These are phyloP conservation scores for Phialophora macrospora DNA, from an alignment of 2,329 filamentous ascomycete genomes.

Conservation along the genomic window DNA sequence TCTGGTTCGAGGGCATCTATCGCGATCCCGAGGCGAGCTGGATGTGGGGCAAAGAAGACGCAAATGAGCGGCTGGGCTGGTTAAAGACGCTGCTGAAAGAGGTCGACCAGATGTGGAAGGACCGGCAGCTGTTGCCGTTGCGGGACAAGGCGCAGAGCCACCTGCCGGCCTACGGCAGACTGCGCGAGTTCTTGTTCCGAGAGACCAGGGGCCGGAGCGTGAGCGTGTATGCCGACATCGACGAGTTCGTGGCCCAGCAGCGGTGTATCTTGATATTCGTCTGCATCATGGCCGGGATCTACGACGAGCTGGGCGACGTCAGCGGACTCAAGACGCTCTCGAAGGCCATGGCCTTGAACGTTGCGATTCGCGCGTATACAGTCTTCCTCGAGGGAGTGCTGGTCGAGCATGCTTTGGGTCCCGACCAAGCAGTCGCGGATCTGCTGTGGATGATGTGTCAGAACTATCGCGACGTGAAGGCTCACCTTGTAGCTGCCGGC, in stretches of 20 bases:
- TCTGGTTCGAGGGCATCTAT: conserved; percentile 33
- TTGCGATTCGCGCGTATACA: conserved; percentile 21
- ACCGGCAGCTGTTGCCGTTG: conserved; percentile 14
- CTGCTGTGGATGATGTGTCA: conserved; percentile 32
- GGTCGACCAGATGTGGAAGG: conserved; percentile 27
- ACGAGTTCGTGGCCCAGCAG: conserved; percentile 25
- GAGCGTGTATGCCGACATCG: conserved; percentile 29
- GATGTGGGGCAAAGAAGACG: conserved; percentile 28
- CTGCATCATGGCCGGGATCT: conserved; percentile 19
- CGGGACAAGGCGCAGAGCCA: conserved; percentile 8
- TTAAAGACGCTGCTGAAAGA: conserved; percentile 24
- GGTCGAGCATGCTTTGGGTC: conserved; percentile 25
- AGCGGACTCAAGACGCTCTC: conserved; percentile 1
- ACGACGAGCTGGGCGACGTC: conserved; percentile 15
- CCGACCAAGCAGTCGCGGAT: conserved; percentile 23
- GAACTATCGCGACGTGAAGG: conserved; percentile 25
- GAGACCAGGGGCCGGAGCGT: conserved; percentile 19
- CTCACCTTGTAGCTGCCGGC: conserved; percentile 2
- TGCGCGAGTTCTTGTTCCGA: conserved; percentile 26
- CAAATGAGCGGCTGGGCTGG: conserved; percentile 19
- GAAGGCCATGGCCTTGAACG: conserved; percentile 14
- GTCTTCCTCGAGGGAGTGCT: conserved; percentile 21
- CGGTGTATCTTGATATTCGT: conserved; percentile 25
- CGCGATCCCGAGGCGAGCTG: conserved; percentile 24
- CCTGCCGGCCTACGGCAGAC: conserved; percentile 11